phyloP scores from a whole-genome alignment of 73 alveolate species.

The Stentor coeruleus region DNA sequence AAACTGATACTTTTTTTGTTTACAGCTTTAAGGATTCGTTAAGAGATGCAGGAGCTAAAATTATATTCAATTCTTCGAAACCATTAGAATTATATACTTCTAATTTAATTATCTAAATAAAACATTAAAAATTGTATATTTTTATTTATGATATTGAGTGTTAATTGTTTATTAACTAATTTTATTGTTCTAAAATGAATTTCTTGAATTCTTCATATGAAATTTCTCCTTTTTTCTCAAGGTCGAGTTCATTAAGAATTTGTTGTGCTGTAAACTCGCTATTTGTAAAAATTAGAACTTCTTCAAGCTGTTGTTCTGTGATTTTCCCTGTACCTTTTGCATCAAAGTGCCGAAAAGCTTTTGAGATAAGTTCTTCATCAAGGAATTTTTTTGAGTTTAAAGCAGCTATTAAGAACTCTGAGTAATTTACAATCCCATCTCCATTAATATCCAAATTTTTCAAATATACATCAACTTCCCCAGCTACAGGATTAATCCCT shows the following conservation, averaged over 20 bases:
- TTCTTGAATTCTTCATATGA: not conserved
- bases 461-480: not conserved
- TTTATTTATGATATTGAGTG: no score
- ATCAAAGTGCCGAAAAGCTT: constrained; percentile 2
- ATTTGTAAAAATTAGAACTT: not conserved
- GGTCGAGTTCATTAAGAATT: not conserved
- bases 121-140: no score
- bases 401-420: not conserved
- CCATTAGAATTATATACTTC: not conserved
- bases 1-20: not conserved
- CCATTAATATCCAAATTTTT: not conserved
- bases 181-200: not conserved
- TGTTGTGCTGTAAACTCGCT: not conserved
- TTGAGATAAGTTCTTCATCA: not conserved
- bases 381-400: not conserved
- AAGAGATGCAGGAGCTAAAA: not conserved
- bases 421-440: not conserved
- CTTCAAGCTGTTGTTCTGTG: not conserved
- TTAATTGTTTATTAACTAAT: no score
- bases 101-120: no score
- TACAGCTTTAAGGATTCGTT: not conserved
- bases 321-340: not conserved
- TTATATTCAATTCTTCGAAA: not conserved
- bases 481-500: not conserved
- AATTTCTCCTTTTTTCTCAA: not conserved